Percentiles rank a stretch among this genome's conserved stretches.
Conservation (phyloP, 2,329 filamentous ascomycete species). For the Aspergillus udagawae region DNA sequence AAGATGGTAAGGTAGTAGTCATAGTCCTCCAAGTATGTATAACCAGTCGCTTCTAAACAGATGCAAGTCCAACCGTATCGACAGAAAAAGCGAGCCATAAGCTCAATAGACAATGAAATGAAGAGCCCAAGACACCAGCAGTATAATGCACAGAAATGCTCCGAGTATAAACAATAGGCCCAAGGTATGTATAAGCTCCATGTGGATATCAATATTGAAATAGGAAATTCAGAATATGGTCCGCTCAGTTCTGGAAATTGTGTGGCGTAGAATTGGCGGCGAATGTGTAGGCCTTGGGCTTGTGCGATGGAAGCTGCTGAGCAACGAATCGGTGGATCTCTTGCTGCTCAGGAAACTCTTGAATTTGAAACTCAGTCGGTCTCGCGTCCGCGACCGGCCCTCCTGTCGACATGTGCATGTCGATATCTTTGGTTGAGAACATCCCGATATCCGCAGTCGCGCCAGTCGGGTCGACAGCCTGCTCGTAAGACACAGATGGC, state of each 20-base stretch:
- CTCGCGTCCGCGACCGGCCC: conserved; percentile 28
- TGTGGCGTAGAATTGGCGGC: conserved; percentile 38
- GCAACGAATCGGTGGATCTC: conserved; percentile 40
- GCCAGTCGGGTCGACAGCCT: conserved; percentile 26
- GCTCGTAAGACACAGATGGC: conserved; percentile 37
- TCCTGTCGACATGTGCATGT: conserved; percentile 20
- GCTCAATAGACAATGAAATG: conserved; percentile 3
- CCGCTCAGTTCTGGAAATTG: conserved; percentile 22
- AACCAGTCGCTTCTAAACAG: conserved; percentile 12
- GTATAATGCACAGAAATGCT: conserved; percentile 13
- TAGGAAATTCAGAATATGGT: background rate
- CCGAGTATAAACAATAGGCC: conserved; percentile 9
- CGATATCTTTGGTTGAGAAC: conserved; percentile 29
- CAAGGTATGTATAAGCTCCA: conserved; percentile 6
- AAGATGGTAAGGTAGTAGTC: conserved; percentile 21
- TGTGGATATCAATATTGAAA: conserved; percentile 4
- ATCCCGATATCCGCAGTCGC: conserved; percentile 27
- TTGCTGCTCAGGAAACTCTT: conserved; percentile 43
- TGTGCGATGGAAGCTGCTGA: conserved; percentile 40
- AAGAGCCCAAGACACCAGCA: conserved; percentile 11
- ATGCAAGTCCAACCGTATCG: conserved; percentile 19
- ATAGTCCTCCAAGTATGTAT: conserved; percentile 22
- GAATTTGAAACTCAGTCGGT: conserved; percentile 40
- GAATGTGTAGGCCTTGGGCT: conserved; percentile 43
- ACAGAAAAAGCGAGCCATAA: conserved; percentile 25